Conservation (phyloP, 331 rosid species). For the Quercus phellos region DNA sequence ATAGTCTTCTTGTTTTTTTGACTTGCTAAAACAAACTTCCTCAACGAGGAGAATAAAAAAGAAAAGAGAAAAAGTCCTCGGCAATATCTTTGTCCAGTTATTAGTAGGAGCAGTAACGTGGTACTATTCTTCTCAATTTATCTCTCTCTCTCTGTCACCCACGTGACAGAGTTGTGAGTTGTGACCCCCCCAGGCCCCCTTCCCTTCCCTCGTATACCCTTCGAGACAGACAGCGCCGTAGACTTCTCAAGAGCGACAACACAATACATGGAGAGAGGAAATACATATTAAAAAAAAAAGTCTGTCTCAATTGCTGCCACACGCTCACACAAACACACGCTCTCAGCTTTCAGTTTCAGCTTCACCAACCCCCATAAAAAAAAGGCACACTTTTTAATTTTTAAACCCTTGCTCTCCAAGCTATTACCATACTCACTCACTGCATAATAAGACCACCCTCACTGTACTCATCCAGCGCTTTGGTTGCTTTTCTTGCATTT, state of each 20-base stretch:
- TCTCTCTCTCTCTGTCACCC: background rate
- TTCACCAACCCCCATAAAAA: constrained; percentile 12
- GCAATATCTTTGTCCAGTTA: too few relatives aligned
- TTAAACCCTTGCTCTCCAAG: constrained; percentile 19
- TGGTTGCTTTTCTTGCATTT: background rate
- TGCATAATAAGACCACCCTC: background rate
- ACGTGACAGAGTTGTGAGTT: background rate
- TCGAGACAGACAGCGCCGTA: constrained; percentile 25
- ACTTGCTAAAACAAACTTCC: too few relatives aligned
- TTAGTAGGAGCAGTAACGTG: too few relatives aligned
- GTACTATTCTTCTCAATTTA: too few relatives aligned
- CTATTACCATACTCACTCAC: too few relatives aligned
- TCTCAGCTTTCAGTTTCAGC: background rate
- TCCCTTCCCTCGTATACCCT: background rate
- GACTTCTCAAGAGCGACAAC: constrained; percentile 27
- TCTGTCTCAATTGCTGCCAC: background rate
- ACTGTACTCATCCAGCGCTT: background rate
- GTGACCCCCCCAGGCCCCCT: background rate
- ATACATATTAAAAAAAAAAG: background rate
- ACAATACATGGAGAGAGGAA: background rate
- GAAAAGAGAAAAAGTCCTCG: too few relatives aligned
- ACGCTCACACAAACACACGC: background rate
- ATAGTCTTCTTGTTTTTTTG: too few relatives aligned
- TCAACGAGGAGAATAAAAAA: too few relatives aligned
- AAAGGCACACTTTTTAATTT: background rate